Evolutionary conservation across 2,329 filamentous ascomycete species (phyloP), one percentile per base, ranked within the genome.

Genomic region (Endoconidiophora laricicola): DNA sequence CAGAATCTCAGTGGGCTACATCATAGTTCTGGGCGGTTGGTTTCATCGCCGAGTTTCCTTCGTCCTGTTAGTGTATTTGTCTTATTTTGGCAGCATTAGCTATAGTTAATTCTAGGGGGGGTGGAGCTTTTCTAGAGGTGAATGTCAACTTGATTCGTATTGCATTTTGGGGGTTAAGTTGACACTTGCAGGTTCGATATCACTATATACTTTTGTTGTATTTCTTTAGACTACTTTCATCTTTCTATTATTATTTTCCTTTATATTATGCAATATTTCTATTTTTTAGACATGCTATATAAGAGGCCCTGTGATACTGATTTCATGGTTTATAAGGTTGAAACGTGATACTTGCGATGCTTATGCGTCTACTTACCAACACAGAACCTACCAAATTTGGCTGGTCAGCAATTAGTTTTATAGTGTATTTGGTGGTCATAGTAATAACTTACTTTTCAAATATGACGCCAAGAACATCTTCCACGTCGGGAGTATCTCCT

Each of bases 381-480:
- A 58, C 73, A 77, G 54, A 76, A 76, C 54, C 72, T 76, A 49
- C 5, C 6, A 24, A 23, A 10, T 44, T 44, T 42, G 12, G 46
- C 42, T n/a, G 45, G 18, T 36, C 3, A 37, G n/a, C 6, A 46
- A 22, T 20, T 9, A 22, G 9, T 40, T 23, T 23, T 6, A 9
- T n/a, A 4, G n/a, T 22, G 20, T 12, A 36, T 2, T 6, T 2
- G 16, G 14, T 18, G 3, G 2, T 22, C 3, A 26, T 18, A 18
- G 47, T 39, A 40, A 23, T 39, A 36, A 76, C 77, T 71, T 68
- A 94, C 85, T 94, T 96, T 64, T 96, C 90, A 67, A 98, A 98
- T 3, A 98, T 88, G 20, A 98, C 88, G 0, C 91, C 91, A 42
- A 98, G 67, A 6, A 98, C 86, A 61, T 96, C 91, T 62, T 98